Conservation (phyloP, 139 green algal genomes). For the Raphidocelis subcapitata region DNA sequence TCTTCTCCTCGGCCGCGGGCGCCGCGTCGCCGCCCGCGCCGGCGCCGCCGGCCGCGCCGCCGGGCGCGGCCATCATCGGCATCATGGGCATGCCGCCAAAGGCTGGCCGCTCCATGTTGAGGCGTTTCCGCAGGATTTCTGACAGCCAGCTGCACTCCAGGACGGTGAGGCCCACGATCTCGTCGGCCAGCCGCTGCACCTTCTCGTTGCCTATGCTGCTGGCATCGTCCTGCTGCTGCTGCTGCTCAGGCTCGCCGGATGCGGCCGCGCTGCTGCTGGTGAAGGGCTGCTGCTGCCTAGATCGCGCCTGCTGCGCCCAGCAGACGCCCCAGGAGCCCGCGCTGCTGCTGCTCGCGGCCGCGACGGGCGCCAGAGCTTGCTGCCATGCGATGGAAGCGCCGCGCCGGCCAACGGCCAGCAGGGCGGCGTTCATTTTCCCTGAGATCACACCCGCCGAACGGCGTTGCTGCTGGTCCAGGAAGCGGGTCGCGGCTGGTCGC, state of each 20-base stretch:
- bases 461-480: no score
- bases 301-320: background rate
- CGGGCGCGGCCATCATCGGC: slow-evolving; percentile 19
- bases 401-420: no score
- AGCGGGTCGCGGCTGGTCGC: no score
- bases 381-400: no score
- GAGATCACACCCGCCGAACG: no score
- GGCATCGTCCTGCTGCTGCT: slow-evolving; percentile 1
- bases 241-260: slow-evolving; percentile 3
- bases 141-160: slow-evolving; percentile 76
- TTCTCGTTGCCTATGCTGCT: slow-evolving; percentile 33
- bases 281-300: background rate
- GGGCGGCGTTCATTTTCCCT: no score
- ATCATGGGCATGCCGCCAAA: slow-evolving; percentile 46
- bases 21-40: slow-evolving; percentile 38
- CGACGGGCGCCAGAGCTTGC: no score
- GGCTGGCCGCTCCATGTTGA: slow-evolving; percentile 53
- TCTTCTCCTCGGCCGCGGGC: slow-evolving; percentile 39
- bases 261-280: slow-evolving; percentile 3
- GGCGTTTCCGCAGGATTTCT: slow-evolving; percentile 66
- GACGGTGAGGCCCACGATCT: slow-evolving; percentile 73
- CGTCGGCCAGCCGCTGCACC: slow-evolving; percentile 64
- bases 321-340: slow-evolving; percentile 4
- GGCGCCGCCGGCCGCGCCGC: slow-evolving; percentile 14
- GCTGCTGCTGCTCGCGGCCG: slow-evolving; percentile 11